Evolutionary conservation across 1,284 basidiomycete species (phyloP).

Genomic region (Trichosporon sp.): DNA sequence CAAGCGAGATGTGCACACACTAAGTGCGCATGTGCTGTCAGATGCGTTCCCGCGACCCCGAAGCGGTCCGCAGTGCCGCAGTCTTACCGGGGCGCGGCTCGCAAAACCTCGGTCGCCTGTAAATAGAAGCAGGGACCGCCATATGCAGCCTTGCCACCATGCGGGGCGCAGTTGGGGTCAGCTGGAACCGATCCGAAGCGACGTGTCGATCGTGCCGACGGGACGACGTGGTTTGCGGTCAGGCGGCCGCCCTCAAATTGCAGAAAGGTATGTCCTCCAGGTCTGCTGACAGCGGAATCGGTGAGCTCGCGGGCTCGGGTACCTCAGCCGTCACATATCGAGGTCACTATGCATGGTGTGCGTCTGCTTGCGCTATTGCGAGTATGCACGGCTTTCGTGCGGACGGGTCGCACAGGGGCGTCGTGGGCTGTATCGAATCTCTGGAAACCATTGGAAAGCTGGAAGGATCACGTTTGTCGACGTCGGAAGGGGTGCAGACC

Average conservation of each 20-base stretch:
- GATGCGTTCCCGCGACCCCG: too few species aligned
- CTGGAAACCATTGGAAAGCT: background rate
- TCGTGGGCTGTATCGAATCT: too few species aligned
- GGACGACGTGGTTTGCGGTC: slow-evolving; percentile 1
- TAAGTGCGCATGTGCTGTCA: too few species aligned
- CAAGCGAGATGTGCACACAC: too few species aligned
- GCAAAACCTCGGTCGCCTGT: background rate
- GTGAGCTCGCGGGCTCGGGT: background rate
- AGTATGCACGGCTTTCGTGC: too few species aligned
- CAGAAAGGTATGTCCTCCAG: background rate
- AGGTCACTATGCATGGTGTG: background rate
- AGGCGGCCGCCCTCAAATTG: background rate
- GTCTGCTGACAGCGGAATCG: background rate
- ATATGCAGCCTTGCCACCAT: too few species aligned
- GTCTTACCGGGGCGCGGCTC: background rate
- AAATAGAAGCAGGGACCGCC: too few species aligned
- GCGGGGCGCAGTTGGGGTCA: background rate
- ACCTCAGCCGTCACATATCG: background rate
- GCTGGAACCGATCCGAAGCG: background rate
- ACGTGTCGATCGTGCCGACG: background rate
- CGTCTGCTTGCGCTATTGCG: background rate
- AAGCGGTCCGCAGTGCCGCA: too few species aligned
- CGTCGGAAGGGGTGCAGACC: too few species aligned
- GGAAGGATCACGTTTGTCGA: background rate
- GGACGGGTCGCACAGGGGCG: too few species aligned